phyloP scores from a whole-genome alignment of 192 early-diverging fungal genomes.

The Chytriomyces sp. region DNA sequence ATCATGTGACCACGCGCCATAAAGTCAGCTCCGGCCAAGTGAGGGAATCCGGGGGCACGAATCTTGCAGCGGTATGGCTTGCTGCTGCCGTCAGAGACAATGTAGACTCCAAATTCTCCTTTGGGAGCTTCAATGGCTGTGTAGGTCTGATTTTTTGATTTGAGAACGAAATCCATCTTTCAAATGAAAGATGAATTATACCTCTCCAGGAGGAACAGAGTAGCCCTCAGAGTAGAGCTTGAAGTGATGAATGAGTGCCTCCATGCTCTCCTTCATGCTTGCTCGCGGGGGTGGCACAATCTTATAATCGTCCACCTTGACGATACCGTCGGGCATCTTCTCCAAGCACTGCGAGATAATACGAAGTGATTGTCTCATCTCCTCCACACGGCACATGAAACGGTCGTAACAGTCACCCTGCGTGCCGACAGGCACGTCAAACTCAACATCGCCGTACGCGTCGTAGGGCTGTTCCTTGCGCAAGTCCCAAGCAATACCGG shows the following conservation, averaged over 20 bases:
- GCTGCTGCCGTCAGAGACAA: constrained; percentile 91
- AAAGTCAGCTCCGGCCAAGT: constrained; percentile 86
- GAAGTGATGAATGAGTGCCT: constrained; percentile 98
- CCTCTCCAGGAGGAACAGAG: constrained; percentile 92
- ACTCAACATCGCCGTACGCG: constrained; percentile 92
- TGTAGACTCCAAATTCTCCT: constrained; percentile 96
- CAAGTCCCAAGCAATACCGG: constrained; percentile 91
- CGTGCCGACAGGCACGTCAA: constrained; percentile 93
- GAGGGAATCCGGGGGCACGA: constrained; percentile 92
- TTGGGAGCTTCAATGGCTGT: constrained; percentile 97
- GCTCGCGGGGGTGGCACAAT: constrained; percentile 89
- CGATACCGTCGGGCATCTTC: constrained; percentile 90
- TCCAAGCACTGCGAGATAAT: constrained; percentile 96
- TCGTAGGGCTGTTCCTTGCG: constrained; percentile 93
- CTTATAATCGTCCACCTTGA: constrained; percentile 96
- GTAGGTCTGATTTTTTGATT: constrained; percentile 69
- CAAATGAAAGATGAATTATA: constrained; percentile 13
- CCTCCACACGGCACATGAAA: constrained; percentile 95
- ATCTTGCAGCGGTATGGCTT: constrained; percentile 98
- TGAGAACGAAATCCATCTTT: not conserved
- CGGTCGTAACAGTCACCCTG: constrained; percentile 97
- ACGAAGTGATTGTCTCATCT: constrained; percentile 95
- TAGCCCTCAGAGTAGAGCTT: constrained; percentile 98
- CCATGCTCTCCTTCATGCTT: constrained; percentile 98
- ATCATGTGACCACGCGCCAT: constrained; percentile 89